Conservation (phyloP, 2,329 filamentous ascomycete species). For the Trichoderma brevicompactum region DNA sequence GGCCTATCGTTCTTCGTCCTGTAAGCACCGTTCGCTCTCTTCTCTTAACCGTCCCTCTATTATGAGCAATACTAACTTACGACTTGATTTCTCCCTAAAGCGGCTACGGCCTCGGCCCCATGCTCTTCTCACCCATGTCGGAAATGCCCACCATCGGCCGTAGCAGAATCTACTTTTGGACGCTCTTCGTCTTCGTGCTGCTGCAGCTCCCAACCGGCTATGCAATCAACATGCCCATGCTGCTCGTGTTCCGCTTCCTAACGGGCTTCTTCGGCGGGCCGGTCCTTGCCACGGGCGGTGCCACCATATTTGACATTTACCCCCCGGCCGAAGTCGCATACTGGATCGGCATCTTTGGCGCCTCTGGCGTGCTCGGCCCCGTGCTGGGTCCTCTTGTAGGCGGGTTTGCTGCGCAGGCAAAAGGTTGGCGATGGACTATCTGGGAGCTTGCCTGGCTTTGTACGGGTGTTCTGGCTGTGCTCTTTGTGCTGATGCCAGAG, state of each 20-base stretch:
- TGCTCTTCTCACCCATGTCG: too few species aligned
- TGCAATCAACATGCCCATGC: neutral
- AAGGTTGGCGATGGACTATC: constrained; percentile 2
- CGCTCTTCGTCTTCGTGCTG: neutral
- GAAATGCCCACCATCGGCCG: neutral
- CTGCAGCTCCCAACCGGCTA: neutral
- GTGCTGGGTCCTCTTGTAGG: neutral
- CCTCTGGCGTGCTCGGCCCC: neutral
- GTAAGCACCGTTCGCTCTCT: too few species aligned
- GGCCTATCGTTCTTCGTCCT: too few species aligned
- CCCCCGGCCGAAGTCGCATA: too few species aligned
- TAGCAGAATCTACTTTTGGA: neutral
- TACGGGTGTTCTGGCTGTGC: neutral
- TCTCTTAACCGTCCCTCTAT: too few species aligned
- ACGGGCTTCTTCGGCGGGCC: neutral
- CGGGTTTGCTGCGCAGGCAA: neutral
- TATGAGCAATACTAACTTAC: too few species aligned
- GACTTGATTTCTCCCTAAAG: too few species aligned
- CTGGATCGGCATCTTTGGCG: too few species aligned
- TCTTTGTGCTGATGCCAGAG: neutral
- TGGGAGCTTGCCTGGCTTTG: constrained; percentile 2
- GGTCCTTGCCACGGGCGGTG: neutral
- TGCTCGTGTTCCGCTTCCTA: neutral
- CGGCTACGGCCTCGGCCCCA: too few species aligned
- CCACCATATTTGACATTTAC: neutral